Evolutionary conservation across 2,329 filamentous ascomycete species (phyloP).

Genomic region (Aspergillus pseudotamarii): DNA sequence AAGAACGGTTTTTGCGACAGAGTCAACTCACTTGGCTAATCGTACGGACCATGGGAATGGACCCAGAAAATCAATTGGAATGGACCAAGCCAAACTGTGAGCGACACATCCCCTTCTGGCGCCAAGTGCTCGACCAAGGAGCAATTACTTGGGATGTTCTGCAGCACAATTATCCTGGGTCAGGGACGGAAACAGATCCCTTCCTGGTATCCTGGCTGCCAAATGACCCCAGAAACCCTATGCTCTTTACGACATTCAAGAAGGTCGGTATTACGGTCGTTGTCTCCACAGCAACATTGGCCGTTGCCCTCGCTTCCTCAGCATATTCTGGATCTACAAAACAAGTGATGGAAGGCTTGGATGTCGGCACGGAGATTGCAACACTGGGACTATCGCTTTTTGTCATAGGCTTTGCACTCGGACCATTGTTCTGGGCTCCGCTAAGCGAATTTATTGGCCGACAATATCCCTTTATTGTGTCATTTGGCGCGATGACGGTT

Average conservation of each 20-base stretch:
- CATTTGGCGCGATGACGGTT: conserved; percentile 46
- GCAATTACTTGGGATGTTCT: conserved; percentile 5
- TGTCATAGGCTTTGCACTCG: conserved; percentile 42
- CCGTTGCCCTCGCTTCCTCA: conserved; percentile 14
- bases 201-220: conserved; percentile 5
- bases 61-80: not conserved
- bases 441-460: conserved; percentile 29
- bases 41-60: not conserved
- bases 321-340: conserved; percentile 13
- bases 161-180: conserved; percentile 2
- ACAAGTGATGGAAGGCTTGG: conserved; percentile 12
- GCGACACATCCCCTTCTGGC: not conserved
- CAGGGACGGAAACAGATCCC: conserved; percentile 7
- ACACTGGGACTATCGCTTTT: conserved; percentile 26
- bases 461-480: conserved; percentile 23
- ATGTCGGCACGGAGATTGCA: conserved; percentile 12
- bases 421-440: conserved; percentile 41
- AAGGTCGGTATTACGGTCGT: conserved; percentile 39
- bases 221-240: conserved; percentile 6
- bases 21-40: not conserved
- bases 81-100: not conserved
- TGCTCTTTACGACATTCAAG: not conserved
- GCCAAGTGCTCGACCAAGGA: conserved; percentile 5
- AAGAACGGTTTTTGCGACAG: not conserved
- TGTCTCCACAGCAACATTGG: conserved; percentile 53